A percentile compares a stretch with the other conserved stretches of the same genome.
These are phyloP conservation scores for Heimioporus sp. DNA, from an alignment of 768 basidiomycete genomes.

Conservation along the genomic window DNA sequence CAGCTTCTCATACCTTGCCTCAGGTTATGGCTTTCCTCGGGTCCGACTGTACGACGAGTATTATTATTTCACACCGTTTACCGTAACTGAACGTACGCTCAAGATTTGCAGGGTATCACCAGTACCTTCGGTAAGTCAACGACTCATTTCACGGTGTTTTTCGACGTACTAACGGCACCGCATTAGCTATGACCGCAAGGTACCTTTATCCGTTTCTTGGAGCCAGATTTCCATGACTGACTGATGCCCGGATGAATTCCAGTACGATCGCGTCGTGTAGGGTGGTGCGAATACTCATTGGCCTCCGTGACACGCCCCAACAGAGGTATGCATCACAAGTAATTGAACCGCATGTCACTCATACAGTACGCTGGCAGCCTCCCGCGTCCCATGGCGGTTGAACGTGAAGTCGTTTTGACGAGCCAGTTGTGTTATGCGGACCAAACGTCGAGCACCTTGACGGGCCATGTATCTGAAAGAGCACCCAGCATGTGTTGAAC, in stretches of 20 bases:
- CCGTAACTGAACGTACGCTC: not conserved
- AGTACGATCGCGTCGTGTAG: slow-evolving; percentile 15
- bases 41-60: slow-evolving; percentile 1
- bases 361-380: too few species aligned
- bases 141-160: not conserved
- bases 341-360: too few species aligned
- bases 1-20: not conserved
- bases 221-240: not conserved
- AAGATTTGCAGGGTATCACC: slow-evolving; percentile 9
- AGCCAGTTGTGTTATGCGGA: too few species aligned
- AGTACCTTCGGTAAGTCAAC: slow-evolving; percentile 4
- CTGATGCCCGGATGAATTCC: not conserved
- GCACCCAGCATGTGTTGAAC: too few species aligned
- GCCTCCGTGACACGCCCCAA: too few species aligned
- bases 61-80: not conserved
- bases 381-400: too few species aligned
- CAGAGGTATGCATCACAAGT: too few species aligned
- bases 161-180: not conserved
- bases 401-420: too few species aligned
- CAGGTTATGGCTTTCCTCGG: not conserved
- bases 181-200: slow-evolving; percentile 14
- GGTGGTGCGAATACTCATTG: not conserved
- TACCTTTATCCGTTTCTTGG: not conserved
- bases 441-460: too few species aligned
- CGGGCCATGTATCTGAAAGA: too few species aligned